A percentile compares a stretch with the other conserved stretches of the same genome.
Conservation (phyloP, 2,329 filamentous ascomycete species). For the Stemphylium beticola region DNA sequence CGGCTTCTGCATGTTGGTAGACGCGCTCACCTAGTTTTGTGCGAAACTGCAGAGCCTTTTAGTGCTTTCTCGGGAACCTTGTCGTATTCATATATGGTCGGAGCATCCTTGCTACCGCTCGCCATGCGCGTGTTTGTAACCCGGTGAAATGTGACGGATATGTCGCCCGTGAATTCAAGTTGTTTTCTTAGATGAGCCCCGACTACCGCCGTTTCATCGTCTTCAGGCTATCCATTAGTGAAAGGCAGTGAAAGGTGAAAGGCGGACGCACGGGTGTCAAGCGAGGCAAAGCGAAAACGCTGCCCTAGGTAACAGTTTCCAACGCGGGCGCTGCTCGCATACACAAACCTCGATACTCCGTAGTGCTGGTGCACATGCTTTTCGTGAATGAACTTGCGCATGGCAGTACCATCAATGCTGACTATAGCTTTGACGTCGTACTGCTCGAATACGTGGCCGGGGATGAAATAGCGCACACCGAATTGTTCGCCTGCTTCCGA, state of each 20-base stretch:
- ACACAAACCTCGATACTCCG: background rate
- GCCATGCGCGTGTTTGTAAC: slow-evolving; percentile 3
- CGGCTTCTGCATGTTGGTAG: background rate
- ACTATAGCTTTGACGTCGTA: slow-evolving; percentile 6
- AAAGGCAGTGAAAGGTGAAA: background rate
- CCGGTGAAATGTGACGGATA: slow-evolving; percentile 2
- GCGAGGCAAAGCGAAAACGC: slow-evolving; percentile 3
- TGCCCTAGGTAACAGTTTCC: background rate
- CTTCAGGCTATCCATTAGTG: background rate
- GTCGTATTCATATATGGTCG: slow-evolving; percentile 1
- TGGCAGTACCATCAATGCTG: slow-evolving; percentile 9
- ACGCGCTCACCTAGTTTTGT: slow-evolving; percentile 4
- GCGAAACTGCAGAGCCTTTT: slow-evolving; percentile 10
- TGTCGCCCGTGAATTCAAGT: background rate
- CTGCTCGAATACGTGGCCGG: background rate
- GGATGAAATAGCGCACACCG: slow-evolving; percentile 7
- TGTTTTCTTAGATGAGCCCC: background rate
- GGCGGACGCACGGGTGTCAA: slow-evolving; percentile 5
- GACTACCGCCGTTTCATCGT: background rate
- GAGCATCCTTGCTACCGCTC: background rate
- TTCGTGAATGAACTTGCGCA: slow-evolving; percentile 5
- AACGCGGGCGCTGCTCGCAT: background rate
- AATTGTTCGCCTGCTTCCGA: slow-evolving; percentile 9
- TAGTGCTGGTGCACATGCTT: background rate
- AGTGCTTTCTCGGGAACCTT: slow-evolving; percentile 11